phyloP scores from a whole-genome alignment of 148 eudicot genomes.

The Diospyros lotus region DNA sequence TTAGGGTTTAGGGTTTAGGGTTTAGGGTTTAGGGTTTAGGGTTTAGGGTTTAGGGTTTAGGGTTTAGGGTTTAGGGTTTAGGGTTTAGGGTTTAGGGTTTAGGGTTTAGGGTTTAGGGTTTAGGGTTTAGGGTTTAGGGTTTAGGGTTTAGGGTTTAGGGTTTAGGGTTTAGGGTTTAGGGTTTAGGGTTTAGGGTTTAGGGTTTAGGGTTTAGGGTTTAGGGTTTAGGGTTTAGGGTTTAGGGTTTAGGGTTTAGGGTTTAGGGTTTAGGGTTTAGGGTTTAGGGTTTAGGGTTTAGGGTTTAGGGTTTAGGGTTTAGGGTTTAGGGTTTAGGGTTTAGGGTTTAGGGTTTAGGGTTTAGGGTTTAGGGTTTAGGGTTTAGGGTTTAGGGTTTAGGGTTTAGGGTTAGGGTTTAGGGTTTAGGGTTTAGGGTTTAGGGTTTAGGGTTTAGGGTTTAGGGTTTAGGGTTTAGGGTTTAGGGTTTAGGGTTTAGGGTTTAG shows the following conservation, averaged over 20 bases:
- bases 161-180: background rate
- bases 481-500: background rate
- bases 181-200: background rate
- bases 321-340: background rate
- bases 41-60: no score
- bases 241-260: background rate
- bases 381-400: background rate
- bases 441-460: background rate
- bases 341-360: background rate
- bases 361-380: background rate
- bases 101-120: no score
- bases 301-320: background rate
- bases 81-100: no score
- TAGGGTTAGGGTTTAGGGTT: background rate
- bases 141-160: background rate
- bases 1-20: no score
- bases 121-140: background rate
- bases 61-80: no score
- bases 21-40: no score
- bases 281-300: background rate
- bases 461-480: background rate
- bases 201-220: background rate
- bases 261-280: background rate
- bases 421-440: background rate
- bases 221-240: background rate